A percentile compares a stretch with the other conserved stretches of the same genome.
phyloP scores from a whole-genome alignment of 1,139 yeast genomes.

The Pichia sorboxylosa region DNA sequence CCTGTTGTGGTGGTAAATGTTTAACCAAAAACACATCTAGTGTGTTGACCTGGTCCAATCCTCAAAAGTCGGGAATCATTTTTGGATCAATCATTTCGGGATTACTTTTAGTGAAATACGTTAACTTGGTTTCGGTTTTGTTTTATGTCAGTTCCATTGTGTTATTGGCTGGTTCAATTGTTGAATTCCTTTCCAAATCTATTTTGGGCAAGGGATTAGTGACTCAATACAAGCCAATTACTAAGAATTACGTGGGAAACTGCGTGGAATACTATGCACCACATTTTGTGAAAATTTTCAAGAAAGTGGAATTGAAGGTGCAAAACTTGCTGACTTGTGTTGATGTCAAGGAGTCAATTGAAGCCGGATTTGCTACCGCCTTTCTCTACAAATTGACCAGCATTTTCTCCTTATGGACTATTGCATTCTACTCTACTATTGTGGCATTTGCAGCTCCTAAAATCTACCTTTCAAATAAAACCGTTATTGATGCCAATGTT shows the following conservation, averaged over 20 bases:
- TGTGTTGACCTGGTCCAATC: conserved; percentile 76
- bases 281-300: conserved; percentile 32
- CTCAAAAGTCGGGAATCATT: conserved; percentile 64
- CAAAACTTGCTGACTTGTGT: conserved; percentile 57
- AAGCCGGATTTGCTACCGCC: conserved; percentile 58
- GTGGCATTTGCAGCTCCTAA: conserved; percentile 67
- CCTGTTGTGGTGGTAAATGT: conserved; percentile 21
- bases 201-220: conserved; percentile 64
- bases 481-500: conserved; percentile 68
- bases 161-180: conserved; percentile 47
- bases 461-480: conserved; percentile 61
- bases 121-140: conserved; percentile 58
- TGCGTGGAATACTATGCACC: conserved; percentile 33
- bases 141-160: conserved; percentile 38
- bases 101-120: conserved; percentile 54
- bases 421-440: conserved; percentile 46
- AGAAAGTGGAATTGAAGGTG: conserved; percentile 34
- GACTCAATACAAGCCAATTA: conserved; percentile 41
- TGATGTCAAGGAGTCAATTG: conserved; percentile 57
- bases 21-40: conserved; percentile 14
- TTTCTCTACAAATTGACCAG: conserved; percentile 64
- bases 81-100: conserved; percentile 53
- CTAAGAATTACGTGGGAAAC: conserved; percentile 25
- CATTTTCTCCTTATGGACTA: conserved; percentile 61
- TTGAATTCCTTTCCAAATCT: conserved; percentile 57